phyloP scores from a whole-genome alignment of 2,329 filamentous ascomycete genomes.

The Trichoderma endophyticum region DNA sequence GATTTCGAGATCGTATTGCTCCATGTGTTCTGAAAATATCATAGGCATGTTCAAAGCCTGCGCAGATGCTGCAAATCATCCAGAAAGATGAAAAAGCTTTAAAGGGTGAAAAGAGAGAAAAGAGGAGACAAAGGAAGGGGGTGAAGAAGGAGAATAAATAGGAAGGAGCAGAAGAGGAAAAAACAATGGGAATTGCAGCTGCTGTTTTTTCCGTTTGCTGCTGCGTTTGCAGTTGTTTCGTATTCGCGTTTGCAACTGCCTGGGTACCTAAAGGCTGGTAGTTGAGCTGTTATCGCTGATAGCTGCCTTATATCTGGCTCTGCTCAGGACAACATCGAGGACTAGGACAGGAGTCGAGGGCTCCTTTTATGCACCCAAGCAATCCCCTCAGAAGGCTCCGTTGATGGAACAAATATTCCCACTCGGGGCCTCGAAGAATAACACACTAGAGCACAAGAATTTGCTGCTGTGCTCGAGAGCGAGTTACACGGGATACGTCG shows the following conservation, averaged over 20 bases:
- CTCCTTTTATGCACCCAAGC: neutral
- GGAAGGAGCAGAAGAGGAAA: neutral
- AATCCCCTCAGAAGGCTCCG: neutral
- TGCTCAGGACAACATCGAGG: neutral
- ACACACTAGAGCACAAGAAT: neutral
- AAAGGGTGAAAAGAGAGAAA: neutral
- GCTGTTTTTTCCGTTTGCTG: neutral
- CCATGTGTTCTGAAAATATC: constrained; percentile 8
- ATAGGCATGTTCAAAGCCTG: constrained; percentile 8
- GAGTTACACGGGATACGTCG: neutral
- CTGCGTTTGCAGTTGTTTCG: neutral
- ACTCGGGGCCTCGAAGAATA: neutral
- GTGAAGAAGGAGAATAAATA: neutral
- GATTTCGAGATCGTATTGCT: constrained; percentile 11
- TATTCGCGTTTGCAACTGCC: neutral
- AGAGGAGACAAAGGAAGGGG: neutral
- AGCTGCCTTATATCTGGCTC: neutral
- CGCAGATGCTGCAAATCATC: neutral
- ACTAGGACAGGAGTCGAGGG: neutral
- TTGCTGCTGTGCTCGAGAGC: neutral
- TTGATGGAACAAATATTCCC: neutral
- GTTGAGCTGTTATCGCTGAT: neutral
- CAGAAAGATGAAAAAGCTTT: neutral
- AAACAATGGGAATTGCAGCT: neutral
- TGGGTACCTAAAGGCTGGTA: neutral